Evolutionary conservation across 1,139 yeast genomes (phyloP).

Genomic region (Taphrina deformans): DNA sequence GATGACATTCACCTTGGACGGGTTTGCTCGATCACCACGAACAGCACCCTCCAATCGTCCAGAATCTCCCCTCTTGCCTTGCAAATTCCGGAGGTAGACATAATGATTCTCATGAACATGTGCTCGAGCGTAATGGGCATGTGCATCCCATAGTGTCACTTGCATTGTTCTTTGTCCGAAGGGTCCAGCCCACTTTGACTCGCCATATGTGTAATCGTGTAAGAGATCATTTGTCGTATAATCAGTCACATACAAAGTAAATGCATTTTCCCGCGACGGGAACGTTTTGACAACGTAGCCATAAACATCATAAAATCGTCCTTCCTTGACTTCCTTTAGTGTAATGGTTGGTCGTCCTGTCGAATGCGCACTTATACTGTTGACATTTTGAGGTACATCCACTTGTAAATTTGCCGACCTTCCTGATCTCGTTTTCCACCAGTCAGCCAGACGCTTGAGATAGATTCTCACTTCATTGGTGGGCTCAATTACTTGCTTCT

Average conservation of each 20-base stretch:
- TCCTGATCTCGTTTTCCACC: conserved; percentile 34
- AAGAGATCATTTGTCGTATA: conserved; percentile 26
- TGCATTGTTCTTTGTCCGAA: conserved; percentile 27
- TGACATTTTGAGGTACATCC: background rate
- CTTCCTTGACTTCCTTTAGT: conserved; percentile 22
- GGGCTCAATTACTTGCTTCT: background rate
- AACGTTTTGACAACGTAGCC: conserved; percentile 34
- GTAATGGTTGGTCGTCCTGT: conserved; percentile 5
- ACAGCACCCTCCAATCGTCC: conserved; percentile 34
- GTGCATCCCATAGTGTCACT: conserved; percentile 33
- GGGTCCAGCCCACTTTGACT: conserved; percentile 33
- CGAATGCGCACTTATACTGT: background rate
- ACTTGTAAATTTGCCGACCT: background rate
- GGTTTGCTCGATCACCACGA: conserved; percentile 29
- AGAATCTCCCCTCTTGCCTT: background rate
- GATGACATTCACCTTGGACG: conserved; percentile 27
- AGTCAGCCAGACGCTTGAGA: conserved; percentile 15
- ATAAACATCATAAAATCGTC: conserved; percentile 26
- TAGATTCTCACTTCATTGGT: conserved; percentile 6
- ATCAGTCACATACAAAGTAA: conserved; percentile 33
- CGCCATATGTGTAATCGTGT: conserved; percentile 31
- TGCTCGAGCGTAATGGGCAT: conserved; percentile 27
- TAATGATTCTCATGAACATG: conserved; percentile 30
- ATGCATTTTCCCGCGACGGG: conserved; percentile 30
- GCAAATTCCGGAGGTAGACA: conserved; percentile 27